A percentile compares a stretch with the other conserved stretches of the same genome.
Conservation (phyloP, 148 eudicot genomes). For the Cornus kousa region DNA sequence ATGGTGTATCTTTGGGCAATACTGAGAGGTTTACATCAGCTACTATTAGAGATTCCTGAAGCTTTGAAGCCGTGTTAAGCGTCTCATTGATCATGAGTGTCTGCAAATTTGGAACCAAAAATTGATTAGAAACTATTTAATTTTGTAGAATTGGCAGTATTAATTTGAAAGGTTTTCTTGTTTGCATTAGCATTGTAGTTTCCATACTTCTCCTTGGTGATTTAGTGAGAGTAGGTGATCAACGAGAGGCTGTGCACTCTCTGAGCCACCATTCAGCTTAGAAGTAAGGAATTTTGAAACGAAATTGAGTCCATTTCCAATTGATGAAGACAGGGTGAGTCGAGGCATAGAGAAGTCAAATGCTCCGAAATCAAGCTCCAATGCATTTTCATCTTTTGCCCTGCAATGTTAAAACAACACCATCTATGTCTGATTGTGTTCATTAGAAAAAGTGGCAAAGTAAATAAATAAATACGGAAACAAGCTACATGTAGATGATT, state of each 20-base stretch:
- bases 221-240: conserved; percentile 67
- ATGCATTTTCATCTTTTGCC: conserved; percentile 85
- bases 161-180: no score
- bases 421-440: no score
- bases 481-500: not conserved
- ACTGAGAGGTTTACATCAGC: conserved; percentile 70
- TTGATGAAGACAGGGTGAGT: conserved; percentile 65
- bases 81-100: conserved; percentile 84
- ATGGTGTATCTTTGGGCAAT: conserved; percentile 64
- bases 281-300: conserved; percentile 73
- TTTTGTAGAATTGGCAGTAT: no score
- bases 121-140: not conserved
- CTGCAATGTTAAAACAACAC: conserved; percentile 34
- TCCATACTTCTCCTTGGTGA: conserved; percentile 69
- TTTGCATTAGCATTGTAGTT: not conserved
- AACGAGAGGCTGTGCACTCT: conserved; percentile 61
- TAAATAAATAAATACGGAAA: not conserved
- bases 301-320: conserved; percentile 73
- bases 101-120: conserved; percentile 35
- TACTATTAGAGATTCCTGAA: conserved; percentile 66
- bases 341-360: conserved; percentile 57
- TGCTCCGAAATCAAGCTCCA: conserved; percentile 90
- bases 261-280: conserved; percentile 41
- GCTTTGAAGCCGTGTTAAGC: conserved; percentile 65
- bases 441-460: no score